Base-by-base conservation (phyloP, 768 basidiomycete species). In the Amanita brunnescens region DNA sequence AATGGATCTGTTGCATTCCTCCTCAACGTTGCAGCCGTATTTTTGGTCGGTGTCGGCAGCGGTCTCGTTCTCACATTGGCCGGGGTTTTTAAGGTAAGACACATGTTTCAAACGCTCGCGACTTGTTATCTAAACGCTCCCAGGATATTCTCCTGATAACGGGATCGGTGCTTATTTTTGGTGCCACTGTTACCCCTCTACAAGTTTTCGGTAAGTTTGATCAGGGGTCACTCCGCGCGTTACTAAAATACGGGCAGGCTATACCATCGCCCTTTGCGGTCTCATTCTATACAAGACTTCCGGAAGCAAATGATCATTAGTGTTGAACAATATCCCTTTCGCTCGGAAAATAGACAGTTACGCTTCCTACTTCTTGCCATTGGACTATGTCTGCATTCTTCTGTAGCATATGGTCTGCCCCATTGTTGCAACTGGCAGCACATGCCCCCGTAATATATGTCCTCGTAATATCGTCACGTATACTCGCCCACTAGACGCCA, bases 141-240 rank as follows among this genome's bases (percentile, higher is more conserved):
- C 66, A 88, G 88, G 95, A 98, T 64, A 97, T 98, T 56, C 78
- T 99, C 23, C 81, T 98, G 54, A 92, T 99, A 67, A 77, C 81
- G 6, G 92, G 91, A 40, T 94, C 91, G 1, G 92, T 97, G 29
- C 64, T 92, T 49, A 70, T 95, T 51, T 95, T 95, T 61, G 83
- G 87, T 35, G 77, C 80, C n/a, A 64, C 67, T 10, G 82, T 99
- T 61, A 87, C 90, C 24, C 81, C 84, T 14, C 64, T 94, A 12
- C 95, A 99, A 64, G 74, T 95, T 29, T 74, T 94, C 62, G 93
- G 89, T 76, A 47, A 52, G 75, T 66, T 43, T 40, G 10, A 32
- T 43, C 37, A 21, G 46, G 2, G 12, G 37, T 49, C 38, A 23
- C 35, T 29, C 24, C 24, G 24, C 16, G 37, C 37, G 10, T 16